phyloP scores from a whole-genome alignment of 208 protist species.

The Trypanosoma avium region DNA sequence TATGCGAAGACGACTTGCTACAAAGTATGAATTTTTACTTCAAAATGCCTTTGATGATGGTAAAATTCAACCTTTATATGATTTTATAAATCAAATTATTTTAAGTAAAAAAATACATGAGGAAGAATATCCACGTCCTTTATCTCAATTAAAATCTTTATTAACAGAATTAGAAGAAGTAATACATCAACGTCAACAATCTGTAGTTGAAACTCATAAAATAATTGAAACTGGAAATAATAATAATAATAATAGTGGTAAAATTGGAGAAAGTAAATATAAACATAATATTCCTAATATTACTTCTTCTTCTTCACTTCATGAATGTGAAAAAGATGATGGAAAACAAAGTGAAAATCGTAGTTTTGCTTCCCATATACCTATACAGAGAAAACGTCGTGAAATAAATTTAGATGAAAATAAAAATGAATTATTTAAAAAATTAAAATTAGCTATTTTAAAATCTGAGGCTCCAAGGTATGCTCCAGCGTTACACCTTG shows the following conservation, averaged over 20 bases:
- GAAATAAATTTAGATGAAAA: not conserved
- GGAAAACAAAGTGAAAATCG: not conserved
- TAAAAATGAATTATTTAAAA: not conserved
- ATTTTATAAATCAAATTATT: slow-evolving; percentile 38
- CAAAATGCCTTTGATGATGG: slow-evolving; percentile 65
- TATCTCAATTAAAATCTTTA: slow-evolving; percentile 36
- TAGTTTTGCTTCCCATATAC: not conserved
- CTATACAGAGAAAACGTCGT: not conserved
- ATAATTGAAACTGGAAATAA: not conserved
- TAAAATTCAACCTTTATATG: slow-evolving; percentile 36
- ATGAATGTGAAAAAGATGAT: slow-evolving; percentile 1
- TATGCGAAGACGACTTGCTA: not conserved
- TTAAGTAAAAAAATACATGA: slow-evolving; percentile 4
- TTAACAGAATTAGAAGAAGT: slow-evolving; percentile 23
- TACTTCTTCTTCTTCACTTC: not conserved
- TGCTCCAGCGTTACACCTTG: slow-evolving; percentile 35
- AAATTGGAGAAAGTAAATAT: too few relatives aligned
- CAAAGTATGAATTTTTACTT: slow-evolving; percentile 40
- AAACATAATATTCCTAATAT: too few relatives aligned
- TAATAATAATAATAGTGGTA: too few relatives aligned
- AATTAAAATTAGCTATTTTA: slow-evolving; percentile 38
- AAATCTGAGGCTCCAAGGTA: slow-evolving; percentile 51
- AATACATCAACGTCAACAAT: slow-evolving; percentile 3
- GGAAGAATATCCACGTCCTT: slow-evolving; percentile 42
- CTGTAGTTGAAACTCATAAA: not conserved